Base-by-base conservation (phyloP, 2,329 filamentous ascomycete genomes). In the Botrytis elliptica region DNA sequence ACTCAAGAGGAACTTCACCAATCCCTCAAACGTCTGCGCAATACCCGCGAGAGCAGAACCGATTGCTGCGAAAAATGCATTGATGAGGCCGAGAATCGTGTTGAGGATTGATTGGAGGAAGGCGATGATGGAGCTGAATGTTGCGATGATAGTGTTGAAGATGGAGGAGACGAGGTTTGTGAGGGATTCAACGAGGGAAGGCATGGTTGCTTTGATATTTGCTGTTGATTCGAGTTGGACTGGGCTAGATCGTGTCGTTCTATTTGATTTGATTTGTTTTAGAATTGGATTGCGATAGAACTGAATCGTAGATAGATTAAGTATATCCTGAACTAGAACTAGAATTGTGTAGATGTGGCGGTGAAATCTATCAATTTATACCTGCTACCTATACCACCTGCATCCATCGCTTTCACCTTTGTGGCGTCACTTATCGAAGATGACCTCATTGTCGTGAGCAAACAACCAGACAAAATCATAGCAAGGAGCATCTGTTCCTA, bases 1-100 rank as follows among this genome's bases (percentile, higher is more conserved):
- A 80, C 79, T 77, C 44, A 80, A 62, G 8, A 81, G n/a, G 72
- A 81, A 81, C 69, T 79, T 80, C 22, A 79, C 14, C 38, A 80
- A 60, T 5, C 77, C 80, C 62, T 79, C 77, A 62, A 79, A 79
- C 1, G 78, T 80, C 40, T 80, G 78, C 22, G 75, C 77, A 10
- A 81, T 38, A 9, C 78, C 77, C 25, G 76, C 74, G 33, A 78
- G 71, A n/a, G 75, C 74, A 3, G 77, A 77, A 46, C 77, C 77
- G 18, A 79, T n/a, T 2, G 77, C 73, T 1, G 74, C 29, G 60
- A 80, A 75, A 14, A 75, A n/a, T 9, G 76, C 77, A 29, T 72
- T 44, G 67, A 81, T 74, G 44, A 80, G 55, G 22, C 75, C 72
- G 52, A 79, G 73, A 65, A 80, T 75, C 36, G 76, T 75, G 29